phyloP scores from a whole-genome alignment of 2,329 filamentous ascomycete genomes.

The Septoria linicola region DNA sequence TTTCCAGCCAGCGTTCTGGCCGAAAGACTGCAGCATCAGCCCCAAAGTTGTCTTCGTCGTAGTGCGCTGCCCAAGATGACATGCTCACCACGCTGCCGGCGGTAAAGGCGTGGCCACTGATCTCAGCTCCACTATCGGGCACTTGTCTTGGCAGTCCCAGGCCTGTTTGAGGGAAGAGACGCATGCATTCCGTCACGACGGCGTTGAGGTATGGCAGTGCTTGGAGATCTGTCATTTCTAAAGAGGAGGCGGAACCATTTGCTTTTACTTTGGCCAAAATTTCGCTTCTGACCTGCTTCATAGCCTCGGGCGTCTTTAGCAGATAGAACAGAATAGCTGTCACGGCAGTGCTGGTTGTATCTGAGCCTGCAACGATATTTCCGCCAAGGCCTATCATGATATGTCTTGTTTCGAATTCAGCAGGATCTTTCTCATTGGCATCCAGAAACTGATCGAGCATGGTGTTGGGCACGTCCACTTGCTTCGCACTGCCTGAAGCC shows the following conservation, averaged over 20 bases:
- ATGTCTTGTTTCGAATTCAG: constrained; percentile 38
- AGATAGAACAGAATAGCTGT: constrained; percentile 37
- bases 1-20: constrained; percentile 27
- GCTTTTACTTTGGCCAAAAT: constrained; percentile 27
- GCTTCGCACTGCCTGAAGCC: neutral
- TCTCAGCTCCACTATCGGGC: constrained; percentile 38
- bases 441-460: constrained; percentile 41
- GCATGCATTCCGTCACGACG: constrained; percentile 46
- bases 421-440: constrained; percentile 39
- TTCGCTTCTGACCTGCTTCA: constrained; percentile 26
- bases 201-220: constrained; percentile 44
- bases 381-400: constrained; percentile 36
- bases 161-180: constrained; percentile 46
- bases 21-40: constrained; percentile 22
- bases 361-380: constrained; percentile 30
- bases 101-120: constrained; percentile 37
- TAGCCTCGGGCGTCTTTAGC: constrained; percentile 27
- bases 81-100: constrained; percentile 31
- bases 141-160: constrained; percentile 41
- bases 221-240: constrained; percentile 34
- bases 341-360: constrained; percentile 39
- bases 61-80: constrained; percentile 38
- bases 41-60: constrained; percentile 32
- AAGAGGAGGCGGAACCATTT: constrained; percentile 26
- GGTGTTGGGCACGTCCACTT: constrained; percentile 31